Evolutionary conservation across 1,139 yeast genomes (phyloP), one percentile per base, ranked within the genome.

Genomic region (Saccharomyces hybrid): DNA sequence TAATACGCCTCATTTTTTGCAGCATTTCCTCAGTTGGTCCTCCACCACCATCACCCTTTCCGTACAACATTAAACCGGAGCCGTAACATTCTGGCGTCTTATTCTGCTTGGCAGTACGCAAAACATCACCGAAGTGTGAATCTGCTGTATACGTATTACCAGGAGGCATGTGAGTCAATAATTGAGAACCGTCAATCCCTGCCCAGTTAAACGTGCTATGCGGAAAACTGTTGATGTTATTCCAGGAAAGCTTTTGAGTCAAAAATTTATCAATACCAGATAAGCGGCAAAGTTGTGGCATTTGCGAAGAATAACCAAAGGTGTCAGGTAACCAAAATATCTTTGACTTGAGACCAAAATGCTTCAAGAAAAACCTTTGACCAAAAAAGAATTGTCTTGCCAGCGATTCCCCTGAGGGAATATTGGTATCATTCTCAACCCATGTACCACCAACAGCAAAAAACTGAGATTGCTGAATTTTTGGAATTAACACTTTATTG

Each of bases 11-110:
- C 64, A 93, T 77, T 69, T 89, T 90, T 68, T 93, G 97, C 59
- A 93, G 67, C 96, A 90, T 91, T 66, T 87, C 96, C 48, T 87
- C 87, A 3, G 89, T 85, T 44, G 98, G 98, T 5, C 99, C 99
- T 60, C 98, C 98, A 58, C 99, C 99, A 62, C 99, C 99, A 67
- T 93, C 99, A 66, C 99, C 99, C 64, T 86, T 83, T 46, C 99
- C 99, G 64, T 82, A 93, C 53, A 90, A 76, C 67, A 93, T 74
- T 67, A 93, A 75, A 0, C 96, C 95, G 11, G 87, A 80, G 54
- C 88, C 93, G 52, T 86, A 91, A 61, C 83, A 82, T 55, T 90
- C 83, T 59, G 87, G 74, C 63, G 91, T 88, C 73, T 90, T 87
- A 73, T 93, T 96, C 65, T 89, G 93, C 44, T 75, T 75, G 56